Percentiles rank a stretch among this genome's conserved stretches.
Evolutionary conservation across 768 basidiomycete species (phyloP).

Genomic region (Rhodotorula toruloides): DNA sequence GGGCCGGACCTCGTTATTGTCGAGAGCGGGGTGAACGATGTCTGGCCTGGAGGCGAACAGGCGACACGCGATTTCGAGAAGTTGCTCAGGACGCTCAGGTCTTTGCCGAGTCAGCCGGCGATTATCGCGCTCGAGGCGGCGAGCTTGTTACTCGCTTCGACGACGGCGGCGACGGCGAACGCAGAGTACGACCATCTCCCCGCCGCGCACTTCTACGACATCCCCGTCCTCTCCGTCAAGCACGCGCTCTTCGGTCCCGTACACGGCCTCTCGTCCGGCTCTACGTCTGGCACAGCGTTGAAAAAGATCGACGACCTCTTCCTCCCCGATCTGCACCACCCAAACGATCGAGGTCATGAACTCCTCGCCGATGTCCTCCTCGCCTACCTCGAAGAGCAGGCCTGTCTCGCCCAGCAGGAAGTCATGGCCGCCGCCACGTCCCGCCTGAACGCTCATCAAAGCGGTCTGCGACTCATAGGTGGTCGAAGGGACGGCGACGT

Average conservation of each 20-base stretch:
- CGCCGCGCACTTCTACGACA: constrained; percentile 92
- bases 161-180: constrained; percentile 75
- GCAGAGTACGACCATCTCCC: constrained; percentile 81
- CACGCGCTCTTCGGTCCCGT: constrained; percentile 29
- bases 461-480: too few species aligned
- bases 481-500: neutral
- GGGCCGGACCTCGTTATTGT: constrained; percentile 84
- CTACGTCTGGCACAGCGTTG: constrained; percentile 45
- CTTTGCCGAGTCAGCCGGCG: constrained; percentile 71
- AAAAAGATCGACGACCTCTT: constrained; percentile 74
- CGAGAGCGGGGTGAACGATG: constrained; percentile 87
- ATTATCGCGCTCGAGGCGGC: constrained; percentile 79
- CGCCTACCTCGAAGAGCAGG: constrained; percentile 79
- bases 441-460: neutral
- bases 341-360: constrained; percentile 69
- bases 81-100: constrained; percentile 53
- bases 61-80: constrained; percentile 50
- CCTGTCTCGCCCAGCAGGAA: constrained; percentile 55
- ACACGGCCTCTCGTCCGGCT: constrained; percentile 10
- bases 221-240: constrained; percentile 64
- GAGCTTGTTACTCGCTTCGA: constrained; percentile 75
- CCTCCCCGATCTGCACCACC: constrained; percentile 61
- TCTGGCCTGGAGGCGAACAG: constrained; percentile 57
- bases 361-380: constrained; percentile 78
- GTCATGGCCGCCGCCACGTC: constrained; percentile 3